phyloP scores from a whole-genome alignment of 257 asterid species.

The Capsicum pubescens region DNA sequence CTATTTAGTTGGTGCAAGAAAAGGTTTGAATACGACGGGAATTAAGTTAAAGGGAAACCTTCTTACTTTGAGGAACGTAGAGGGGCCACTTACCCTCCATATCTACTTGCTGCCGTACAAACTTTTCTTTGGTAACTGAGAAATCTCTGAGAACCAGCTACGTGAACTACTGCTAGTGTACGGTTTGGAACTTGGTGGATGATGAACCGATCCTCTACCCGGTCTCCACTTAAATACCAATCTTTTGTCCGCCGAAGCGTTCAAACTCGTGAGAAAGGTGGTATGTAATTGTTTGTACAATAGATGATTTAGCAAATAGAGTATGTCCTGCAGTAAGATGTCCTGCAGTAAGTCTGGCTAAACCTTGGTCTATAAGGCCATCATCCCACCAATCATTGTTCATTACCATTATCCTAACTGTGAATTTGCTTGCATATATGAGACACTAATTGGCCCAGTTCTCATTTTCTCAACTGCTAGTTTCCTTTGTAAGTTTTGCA shows the following conservation, averaged over 20 bases:
- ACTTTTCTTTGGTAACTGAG: not conserved
- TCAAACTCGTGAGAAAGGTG: not conserved
- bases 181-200: not conserved
- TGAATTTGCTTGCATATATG: not conserved
- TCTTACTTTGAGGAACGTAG: not conserved
- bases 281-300: slow-evolving; percentile 5
- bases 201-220: not conserved
- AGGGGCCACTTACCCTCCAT: not conserved
- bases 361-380: not conserved
- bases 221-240: not conserved
- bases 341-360: not conserved
- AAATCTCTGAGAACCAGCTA: not conserved
- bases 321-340: not conserved
- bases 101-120: not conserved
- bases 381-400: not conserved
- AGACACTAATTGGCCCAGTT: not conserved
- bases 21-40: not conserved
- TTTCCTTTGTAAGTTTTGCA: slow-evolving; percentile 39
- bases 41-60: not conserved
- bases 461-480: not conserved
- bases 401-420: not conserved
- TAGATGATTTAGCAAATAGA: not conserved
- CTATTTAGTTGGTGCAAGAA: not conserved
- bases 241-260: not conserved
- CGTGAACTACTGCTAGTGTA: not conserved